These are phyloP conservation scores for Ustilago trichophora DNA, from an alignment of 1,284 basidiomycete genomes.

Conservation along the genomic window DNA sequence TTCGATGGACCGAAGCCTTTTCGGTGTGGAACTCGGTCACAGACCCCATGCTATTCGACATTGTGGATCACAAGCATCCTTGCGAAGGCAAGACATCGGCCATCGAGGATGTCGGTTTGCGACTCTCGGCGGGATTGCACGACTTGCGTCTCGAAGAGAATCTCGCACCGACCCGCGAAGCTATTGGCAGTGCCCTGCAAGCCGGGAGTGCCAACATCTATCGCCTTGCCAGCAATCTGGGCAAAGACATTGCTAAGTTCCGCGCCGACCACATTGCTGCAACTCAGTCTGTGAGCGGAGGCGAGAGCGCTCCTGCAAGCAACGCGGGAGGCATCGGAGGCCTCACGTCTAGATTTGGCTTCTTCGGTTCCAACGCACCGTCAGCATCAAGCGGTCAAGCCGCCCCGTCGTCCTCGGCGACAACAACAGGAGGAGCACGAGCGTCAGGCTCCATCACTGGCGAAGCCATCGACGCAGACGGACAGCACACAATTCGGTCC, in stretches of 20 bases:
- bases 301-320: constrained; percentile 1
- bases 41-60: constrained; percentile 62
- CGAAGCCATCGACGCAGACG: constrained; percentile 46
- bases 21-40: constrained; percentile 53
- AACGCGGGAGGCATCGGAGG: constrained; percentile 11
- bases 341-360: constrained; percentile 26
- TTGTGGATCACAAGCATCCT: constrained; percentile 61
- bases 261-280: constrained; percentile 28
- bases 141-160: constrained; percentile 64
- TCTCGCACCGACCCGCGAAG: constrained; percentile 60
- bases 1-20: constrained; percentile 55
- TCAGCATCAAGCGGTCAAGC: constrained; percentile 3
- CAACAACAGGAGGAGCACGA: background rate
- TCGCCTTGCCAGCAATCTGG: constrained; percentile 53
- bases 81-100: constrained; percentile 62
- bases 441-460: constrained; percentile 46
- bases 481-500: constrained; percentile 30
- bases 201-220: constrained; percentile 56
- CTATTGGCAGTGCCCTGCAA: constrained; percentile 57
- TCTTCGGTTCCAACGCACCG: constrained; percentile 16
- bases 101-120: constrained; percentile 61
- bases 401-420: background rate
- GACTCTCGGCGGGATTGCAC: constrained; percentile 59
- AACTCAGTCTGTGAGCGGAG: constrained; percentile 8
- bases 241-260: constrained; percentile 57